phyloP scores from a whole-genome alignment of 2,329 filamentous ascomycete species.

The Tolypocladium tundrense region DNA sequence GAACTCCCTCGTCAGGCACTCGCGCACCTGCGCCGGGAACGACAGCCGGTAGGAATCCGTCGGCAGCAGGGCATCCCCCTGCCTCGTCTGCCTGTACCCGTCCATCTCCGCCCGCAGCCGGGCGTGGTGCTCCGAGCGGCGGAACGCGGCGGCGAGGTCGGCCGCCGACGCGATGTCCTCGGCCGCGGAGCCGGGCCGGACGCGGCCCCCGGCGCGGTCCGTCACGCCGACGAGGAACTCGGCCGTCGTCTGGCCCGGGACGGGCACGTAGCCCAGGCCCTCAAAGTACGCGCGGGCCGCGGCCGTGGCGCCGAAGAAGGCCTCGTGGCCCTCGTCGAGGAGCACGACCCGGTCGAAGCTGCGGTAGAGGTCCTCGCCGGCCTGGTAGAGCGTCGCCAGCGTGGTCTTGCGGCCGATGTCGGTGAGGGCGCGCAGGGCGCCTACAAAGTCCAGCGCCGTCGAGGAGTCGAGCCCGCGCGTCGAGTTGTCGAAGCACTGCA shows the following conservation, averaged over 20 bases:
- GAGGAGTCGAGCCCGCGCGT: slow-evolving; percentile 72
- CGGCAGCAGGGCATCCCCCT: no score
- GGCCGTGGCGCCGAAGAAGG: slow-evolving; percentile 55
- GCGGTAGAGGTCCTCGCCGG: slow-evolving; percentile 32
- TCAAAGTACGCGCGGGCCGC: slow-evolving; percentile 57
- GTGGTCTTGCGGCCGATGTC: slow-evolving; percentile 57
- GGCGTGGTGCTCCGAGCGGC: no score
- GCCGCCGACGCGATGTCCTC: no score
- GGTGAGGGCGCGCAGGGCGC: slow-evolving; percentile 61
- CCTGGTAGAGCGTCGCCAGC: slow-evolving; percentile 32
- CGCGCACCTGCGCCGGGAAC: no score
- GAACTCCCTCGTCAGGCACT: no score
- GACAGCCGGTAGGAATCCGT: no score
- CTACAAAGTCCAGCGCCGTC: slow-evolving; percentile 69
- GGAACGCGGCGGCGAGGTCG: no score
- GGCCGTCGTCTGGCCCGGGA: slow-evolving; percentile 65
- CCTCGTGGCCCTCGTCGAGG: slow-evolving; percentile 57
- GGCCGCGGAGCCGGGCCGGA: not conserved
- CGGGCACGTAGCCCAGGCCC: slow-evolving; percentile 68
- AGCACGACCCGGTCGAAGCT: slow-evolving; percentile 71
- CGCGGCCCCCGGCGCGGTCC: not conserved
- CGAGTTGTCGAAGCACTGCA: slow-evolving; percentile 72
- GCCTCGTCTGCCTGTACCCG: no score
- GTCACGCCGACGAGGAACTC: slow-evolving; percentile 27
- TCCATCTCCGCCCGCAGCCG: no score